phyloP scores from a whole-genome alignment of 495 filamentous ascomycete genomes.

The Xylaria intraflava region DNA sequence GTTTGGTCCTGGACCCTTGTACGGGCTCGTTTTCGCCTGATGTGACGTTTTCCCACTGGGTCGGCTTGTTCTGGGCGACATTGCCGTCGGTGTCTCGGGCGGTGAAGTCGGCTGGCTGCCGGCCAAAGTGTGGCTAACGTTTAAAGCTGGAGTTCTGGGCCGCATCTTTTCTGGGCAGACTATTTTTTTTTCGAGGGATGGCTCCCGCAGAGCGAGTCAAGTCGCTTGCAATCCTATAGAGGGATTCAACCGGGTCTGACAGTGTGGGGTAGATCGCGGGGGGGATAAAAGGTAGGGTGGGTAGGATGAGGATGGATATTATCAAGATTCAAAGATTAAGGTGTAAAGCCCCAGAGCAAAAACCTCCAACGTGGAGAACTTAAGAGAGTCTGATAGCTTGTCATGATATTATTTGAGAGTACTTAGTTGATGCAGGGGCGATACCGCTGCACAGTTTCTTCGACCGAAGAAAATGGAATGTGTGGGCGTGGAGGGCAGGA shows the following conservation, averaged over 20 bases:
- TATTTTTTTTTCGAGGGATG: constrained; percentile 16
- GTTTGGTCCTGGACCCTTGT: constrained; percentile 24
- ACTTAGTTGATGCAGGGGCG: constrained; percentile 25
- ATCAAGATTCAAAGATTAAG: constrained; percentile 28
- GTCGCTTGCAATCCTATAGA: constrained; percentile 30
- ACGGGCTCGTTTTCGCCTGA: constrained; percentile 16
- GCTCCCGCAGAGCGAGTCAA: constrained; percentile 20
- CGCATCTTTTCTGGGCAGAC: constrained; percentile 33
- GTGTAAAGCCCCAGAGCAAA: constrained; percentile 43
- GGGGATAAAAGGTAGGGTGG: constrained; percentile 16
- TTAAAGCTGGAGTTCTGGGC: constrained; percentile 40
- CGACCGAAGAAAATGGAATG: constrained; percentile 24
- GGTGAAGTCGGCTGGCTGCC: constrained; percentile 43
- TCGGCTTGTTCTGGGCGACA: constrained; percentile 36
- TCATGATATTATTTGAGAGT: constrained; percentile 48
- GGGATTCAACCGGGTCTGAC: constrained; percentile 21
- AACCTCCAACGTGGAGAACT: constrained; percentile 52
- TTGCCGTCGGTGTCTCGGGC: constrained; percentile 44
- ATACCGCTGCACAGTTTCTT: constrained; percentile 37
- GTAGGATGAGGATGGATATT: constrained; percentile 11
- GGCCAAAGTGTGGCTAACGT: constrained; percentile 37
- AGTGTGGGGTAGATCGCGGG: constrained; percentile 37
- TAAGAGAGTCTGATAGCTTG: constrained; percentile 45
- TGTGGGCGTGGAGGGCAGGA: constrained; percentile 5
- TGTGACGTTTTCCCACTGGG: constrained; percentile 26